These are phyloP conservation scores for Clitoria ternatea DNA, from an alignment of 306 rosid genomes.

Conservation along the genomic window DNA sequence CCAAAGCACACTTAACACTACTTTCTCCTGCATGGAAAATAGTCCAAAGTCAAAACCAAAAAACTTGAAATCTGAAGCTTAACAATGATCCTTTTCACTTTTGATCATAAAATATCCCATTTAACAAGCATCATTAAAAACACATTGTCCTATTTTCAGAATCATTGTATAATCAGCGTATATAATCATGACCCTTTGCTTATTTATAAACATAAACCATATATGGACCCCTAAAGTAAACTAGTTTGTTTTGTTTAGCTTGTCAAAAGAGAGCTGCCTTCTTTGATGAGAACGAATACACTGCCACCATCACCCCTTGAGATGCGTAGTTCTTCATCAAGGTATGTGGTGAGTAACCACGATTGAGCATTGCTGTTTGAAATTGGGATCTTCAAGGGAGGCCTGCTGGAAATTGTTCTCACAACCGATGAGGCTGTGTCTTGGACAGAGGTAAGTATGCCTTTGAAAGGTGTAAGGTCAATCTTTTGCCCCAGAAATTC, in stretches of 20 bases:
- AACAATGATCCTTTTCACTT: not conserved
- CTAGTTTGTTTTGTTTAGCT: constrained; percentile 6
- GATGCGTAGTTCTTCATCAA: constrained; percentile 79
- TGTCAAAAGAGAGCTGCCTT: constrained; percentile 59
- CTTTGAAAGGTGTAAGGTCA: constrained; percentile 69
- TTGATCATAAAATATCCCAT: not conserved
- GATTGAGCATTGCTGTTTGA: constrained; percentile 58
- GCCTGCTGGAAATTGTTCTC: constrained; percentile 63
- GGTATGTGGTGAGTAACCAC: constrained; percentile 83
- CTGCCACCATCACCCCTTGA: constrained; percentile 74
- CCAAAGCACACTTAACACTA: too few relatives aligned
- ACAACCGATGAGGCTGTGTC: constrained; percentile 81
- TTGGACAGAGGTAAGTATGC: constrained; percentile 63
- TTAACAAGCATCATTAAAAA: not conserved
- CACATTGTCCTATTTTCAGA: not conserved
- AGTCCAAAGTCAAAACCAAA: not conserved
- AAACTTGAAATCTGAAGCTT: not conserved
- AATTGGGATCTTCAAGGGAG: constrained; percentile 75
- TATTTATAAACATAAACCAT: not conserved
- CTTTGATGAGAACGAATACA: constrained; percentile 82
- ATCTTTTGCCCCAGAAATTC: constrained; percentile 82
- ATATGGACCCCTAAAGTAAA: not conserved
- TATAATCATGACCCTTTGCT: not conserved
- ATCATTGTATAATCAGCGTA: not conserved
- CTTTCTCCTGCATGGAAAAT: not conserved